Conservation (phyloP, 2,329 filamentous ascomycete species). For the Neurospora crassa region DNA sequence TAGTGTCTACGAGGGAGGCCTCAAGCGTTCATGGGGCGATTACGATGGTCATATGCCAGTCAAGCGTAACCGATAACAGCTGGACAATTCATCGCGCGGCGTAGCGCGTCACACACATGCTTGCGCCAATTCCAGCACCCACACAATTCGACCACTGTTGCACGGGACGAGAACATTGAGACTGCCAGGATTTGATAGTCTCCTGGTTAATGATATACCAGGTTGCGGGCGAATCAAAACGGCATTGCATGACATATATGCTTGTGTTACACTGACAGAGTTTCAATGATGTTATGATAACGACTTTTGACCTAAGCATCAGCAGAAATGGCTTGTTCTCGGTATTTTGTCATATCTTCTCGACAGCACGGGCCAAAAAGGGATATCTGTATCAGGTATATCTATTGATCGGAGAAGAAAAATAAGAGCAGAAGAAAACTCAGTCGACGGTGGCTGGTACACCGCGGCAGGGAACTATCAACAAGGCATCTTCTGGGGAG, state of each 20-base stretch:
- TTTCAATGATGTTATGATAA: not conserved
- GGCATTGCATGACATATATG: not conserved
- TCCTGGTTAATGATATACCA: not conserved
- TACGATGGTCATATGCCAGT: conserved; percentile 31
- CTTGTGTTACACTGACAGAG: not conserved
- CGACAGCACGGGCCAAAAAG: not conserved
- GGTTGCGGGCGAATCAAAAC: not conserved
- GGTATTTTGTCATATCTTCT: not conserved
- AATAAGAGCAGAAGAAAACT: not conserved
- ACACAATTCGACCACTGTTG: not conserved
- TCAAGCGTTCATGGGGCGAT: conserved; percentile 51
- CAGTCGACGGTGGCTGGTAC: not conserved
- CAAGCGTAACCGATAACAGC: conserved; percentile 10
- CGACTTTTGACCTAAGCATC: not conserved
- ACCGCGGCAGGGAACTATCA: not conserved
- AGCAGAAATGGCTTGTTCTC: not conserved
- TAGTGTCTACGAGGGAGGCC: conserved; percentile 55
- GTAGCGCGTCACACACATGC: not conserved
- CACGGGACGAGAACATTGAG: not conserved
- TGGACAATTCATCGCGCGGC: not conserved
- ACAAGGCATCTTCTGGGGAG: not conserved
- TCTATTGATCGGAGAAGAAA: not conserved
- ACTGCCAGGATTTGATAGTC: not conserved
- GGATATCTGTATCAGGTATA: not conserved
- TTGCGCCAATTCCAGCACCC: not conserved